Conservation (phyloP, 345 rosid genomes). For the Citrus medica region DNA sequence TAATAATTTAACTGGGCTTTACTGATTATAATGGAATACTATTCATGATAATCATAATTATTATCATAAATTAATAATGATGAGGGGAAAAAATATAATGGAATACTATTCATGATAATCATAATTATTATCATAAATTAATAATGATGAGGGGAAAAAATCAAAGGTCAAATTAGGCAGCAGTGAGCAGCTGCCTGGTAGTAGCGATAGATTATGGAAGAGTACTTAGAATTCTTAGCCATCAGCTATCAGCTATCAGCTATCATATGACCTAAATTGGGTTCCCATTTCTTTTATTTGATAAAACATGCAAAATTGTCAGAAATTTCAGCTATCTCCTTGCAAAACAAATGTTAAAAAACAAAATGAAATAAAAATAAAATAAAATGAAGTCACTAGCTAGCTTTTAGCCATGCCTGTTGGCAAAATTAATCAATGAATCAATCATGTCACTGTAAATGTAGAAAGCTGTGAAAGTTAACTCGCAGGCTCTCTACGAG, state of each 20-base stretch:
- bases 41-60: background rate
- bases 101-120: background rate
- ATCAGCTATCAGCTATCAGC: background rate
- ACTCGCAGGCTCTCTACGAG: background rate
- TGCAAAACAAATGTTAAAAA: background rate
- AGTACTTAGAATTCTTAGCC: background rate
- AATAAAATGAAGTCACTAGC: background rate
- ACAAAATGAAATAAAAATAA: background rate
- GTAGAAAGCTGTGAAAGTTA: constrained; percentile 25
- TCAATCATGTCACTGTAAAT: constrained; percentile 47
- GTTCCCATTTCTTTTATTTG: background rate
- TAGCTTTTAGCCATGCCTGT: constrained; percentile 31
- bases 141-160: background rate
- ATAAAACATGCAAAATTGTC: constrained; percentile 34
- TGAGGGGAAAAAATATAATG: background rate
- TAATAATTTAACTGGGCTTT: background rate
- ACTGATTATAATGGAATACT: too few relatives aligned
- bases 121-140: background rate
- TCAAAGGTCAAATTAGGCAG: constrained; percentile 17
- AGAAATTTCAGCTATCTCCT: constrained; percentile 22
- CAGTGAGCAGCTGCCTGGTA: background rate
- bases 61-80: background rate
- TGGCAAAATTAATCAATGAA: constrained; percentile 33
- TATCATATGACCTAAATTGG: constrained; percentile 1
- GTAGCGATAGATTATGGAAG: too few relatives aligned